Base-by-base conservation (phyloP, 805 yeast species). In the Monosporozyma unispora region DNA sequence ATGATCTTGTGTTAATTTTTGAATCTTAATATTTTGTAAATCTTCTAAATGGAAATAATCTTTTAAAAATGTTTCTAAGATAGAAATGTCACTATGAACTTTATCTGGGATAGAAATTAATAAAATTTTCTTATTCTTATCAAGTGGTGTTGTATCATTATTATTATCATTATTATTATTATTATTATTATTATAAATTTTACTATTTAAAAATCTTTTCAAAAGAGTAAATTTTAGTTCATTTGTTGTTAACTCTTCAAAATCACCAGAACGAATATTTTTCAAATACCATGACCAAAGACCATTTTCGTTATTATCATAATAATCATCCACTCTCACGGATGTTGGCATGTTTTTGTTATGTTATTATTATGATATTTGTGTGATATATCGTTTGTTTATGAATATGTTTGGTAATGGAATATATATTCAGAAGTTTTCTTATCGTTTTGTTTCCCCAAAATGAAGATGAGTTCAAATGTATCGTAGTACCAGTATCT, bases 211-310 rank as follows among this genome's bases (percentile, higher is more conserved):
- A 43, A 65, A 65, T 28, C 64, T 54, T 47, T 58, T 58, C 44
- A 69, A 50, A n/a, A 61, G 55, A 2, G 62, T 53, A 14, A 52
- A 57, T 46, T 62, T 66, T 18, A 58, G 39, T 39, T 54, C 49
- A 47, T 68, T 63, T 10, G 56, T 53, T 2, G 60, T 61, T 8
- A 69, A 52, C 50, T 66, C 64, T 48, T 69, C 72, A 50, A 69
- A 69, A 28, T 60, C 58, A 1, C 72, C 73, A 12, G 60, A 57
- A 45, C 69, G 54, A 8, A 69, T 54, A 44, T 66, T 66, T n/a
- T 59, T 46, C 28, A 69, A 45, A 51, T 67, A 69, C 73, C 73
- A 69, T 18, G 68, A 59, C 68, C 70, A 67, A 18, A 68, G 53
- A 12, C 65, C 69, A 47, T 67, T 63, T 25, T 61, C 62, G 47